Evolutionary conservation across 164 flowering plant genomes (phyloP).

Genomic region (Umbellularia californica): DNA sequence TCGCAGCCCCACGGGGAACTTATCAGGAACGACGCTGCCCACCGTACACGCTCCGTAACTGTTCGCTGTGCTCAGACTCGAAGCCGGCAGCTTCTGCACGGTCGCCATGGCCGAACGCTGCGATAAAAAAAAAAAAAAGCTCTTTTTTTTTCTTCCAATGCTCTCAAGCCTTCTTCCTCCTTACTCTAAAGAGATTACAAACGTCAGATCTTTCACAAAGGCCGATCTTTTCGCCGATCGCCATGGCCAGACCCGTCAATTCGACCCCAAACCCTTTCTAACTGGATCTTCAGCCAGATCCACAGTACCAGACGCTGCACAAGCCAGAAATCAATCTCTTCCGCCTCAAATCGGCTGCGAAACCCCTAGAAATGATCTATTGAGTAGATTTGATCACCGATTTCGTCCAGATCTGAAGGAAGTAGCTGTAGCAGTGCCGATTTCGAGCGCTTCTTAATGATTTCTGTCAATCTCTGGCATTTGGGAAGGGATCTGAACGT

Average conservation of each 20-base stretch:
- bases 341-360: neutral
- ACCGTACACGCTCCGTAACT: constrained; percentile 24
- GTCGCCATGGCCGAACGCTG: constrained; percentile 24
- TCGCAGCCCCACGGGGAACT: constrained; percentile 74
- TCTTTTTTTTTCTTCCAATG: neutral
- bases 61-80: constrained; percentile 20
- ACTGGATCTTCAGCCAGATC: neutral
- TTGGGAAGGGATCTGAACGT: too few relatives aligned
- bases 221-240: neutral
- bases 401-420: too few relatives aligned
- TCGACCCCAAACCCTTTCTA: neutral
- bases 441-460: neutral
- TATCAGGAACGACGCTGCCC: constrained; percentile 28
- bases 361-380: neutral
- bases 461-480: neutral
- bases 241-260: neutral
- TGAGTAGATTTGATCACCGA: too few relatives aligned
- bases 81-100: constrained; percentile 31
- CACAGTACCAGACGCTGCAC: neutral
- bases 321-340: neutral
- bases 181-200: neutral
- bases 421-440: neutral
- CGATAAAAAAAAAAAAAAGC: neutral
- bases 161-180: neutral
- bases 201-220: neutral